These are phyloP conservation scores for Grammothele lineata DNA, from an alignment of 768 basidiomycete species.

Conservation along the genomic window DNA sequence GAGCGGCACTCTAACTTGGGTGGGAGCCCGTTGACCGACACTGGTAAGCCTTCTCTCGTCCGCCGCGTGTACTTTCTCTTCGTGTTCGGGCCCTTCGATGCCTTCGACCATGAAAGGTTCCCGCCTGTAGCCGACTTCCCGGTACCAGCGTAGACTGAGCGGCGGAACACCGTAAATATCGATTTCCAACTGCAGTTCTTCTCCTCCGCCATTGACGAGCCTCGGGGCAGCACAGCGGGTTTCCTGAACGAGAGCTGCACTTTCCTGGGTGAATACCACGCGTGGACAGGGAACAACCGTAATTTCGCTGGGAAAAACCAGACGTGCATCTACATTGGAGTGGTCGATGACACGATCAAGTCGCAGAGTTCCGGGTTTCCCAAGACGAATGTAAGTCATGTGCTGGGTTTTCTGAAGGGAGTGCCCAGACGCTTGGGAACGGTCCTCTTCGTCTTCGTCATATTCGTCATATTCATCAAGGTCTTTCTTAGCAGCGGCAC, in stretches of 20 bases:
- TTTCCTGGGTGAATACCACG: slow-evolving; percentile 53
- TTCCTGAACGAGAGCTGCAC: slow-evolving; percentile 40
- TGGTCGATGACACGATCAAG: slow-evolving; percentile 72
- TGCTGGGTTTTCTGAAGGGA: slow-evolving; percentile 69
- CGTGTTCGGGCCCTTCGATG: slow-evolving; percentile 57
- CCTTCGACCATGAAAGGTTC: slow-evolving; percentile 82
- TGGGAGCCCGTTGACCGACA: slow-evolving; percentile 34
- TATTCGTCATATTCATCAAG: slow-evolving; percentile 62
- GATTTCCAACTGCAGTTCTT: slow-evolving; percentile 55
- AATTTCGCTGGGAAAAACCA: slow-evolving; percentile 60
- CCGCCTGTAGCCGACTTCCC: slow-evolving; percentile 57
- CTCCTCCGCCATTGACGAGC: slow-evolving; percentile 40
- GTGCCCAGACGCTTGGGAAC: slow-evolving; percentile 6
- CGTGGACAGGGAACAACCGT: slow-evolving; percentile 79
- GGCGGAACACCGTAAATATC: slow-evolving; percentile 72
- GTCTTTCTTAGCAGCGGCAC: slow-evolving; percentile 31
- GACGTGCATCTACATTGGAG: slow-evolving; percentile 66
- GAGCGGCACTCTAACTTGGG: slow-evolving; percentile 65
- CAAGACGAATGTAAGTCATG: slow-evolving; percentile 65
- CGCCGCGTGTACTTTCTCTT: slow-evolving; percentile 18
- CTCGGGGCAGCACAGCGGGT: slow-evolving; percentile 50
- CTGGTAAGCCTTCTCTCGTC: slow-evolving; percentile 18
- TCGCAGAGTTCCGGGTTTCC: slow-evolving; percentile 69
- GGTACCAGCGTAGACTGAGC: slow-evolving; percentile 72
- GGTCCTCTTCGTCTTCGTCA: slow-evolving; percentile 59